Evolutionary conservation across 2,329 filamentous ascomycete genomes (phyloP), one percentile per base, ranked within the genome.

Genomic region (Biscogniauxia mediterranea): DNA sequence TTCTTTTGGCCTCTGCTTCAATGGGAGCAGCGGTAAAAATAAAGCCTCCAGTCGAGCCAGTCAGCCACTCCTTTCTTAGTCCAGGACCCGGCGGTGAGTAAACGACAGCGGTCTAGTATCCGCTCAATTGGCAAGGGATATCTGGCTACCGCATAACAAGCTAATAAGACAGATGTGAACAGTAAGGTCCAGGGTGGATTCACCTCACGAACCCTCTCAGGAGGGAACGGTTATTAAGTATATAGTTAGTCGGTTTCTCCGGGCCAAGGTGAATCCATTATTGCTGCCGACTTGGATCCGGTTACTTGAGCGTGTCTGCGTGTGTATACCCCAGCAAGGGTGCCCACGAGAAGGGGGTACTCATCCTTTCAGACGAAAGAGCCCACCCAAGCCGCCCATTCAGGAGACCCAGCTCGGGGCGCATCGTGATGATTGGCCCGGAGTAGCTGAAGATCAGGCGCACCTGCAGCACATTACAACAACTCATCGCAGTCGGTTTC

Each of bases 401-500:
- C 61, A 64, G 59, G 46, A 56, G 59, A 59, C 62, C 58, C 61
- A 57, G 57, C 55, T 63, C 61, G 52, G 58, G 52, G 57, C 17
- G 61, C 51, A 20, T 32, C 38, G 26, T 58, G 28, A 20, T 65
- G 63, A 67, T 67, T 67, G 65, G 64, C 50, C 55, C 57, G 52
- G 52, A 59, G 56, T 51, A 51, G 21, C 42, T 57, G 65, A 54
- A 61, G 61, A 67, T 66, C 63, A 67, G 65, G 65, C 65, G 61
- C 64, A 59, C 63, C 51, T 67, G 65, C 65, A 67, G 65, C 65
- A 57, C 61, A 65, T 60, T 57, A 61, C 65, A 60, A 63, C 28
- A 63, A 67, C 65, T 52, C 51, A 61, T 65, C 60, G 56, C 61
- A 59, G 52, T 59, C 57, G 58, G 53, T 56, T 58, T 55, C 52